Base-by-base conservation (phyloP, 805 yeast species). In the Pichia ethanolica region DNA sequence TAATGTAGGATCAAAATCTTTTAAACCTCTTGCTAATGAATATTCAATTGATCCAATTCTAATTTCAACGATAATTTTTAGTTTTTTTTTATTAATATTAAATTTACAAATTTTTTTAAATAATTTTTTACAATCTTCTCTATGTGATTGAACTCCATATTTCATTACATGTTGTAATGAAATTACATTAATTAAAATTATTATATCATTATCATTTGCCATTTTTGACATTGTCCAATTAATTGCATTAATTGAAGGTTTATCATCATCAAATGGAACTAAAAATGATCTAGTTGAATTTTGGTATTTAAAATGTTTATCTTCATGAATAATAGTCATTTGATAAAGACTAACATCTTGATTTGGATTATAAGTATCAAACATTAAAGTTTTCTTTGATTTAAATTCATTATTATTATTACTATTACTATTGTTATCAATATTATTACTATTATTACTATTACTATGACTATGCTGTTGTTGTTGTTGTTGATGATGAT, bases 161-260 rank as follows among this genome's bases (percentile, higher is more conserved):
- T 44, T 49, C 51, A 57, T 38, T 11, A 50, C 53, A 25, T 58
- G 53, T 36, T 62, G 65, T 27, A 66, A 65, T 5, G 73, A 69
- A 5, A 75, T 56, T 5, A 72, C 79, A 33, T 74, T 61, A 20
- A 75, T 55, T 37, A 75, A 70, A 3, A 75, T 71, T 6, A 75
- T 55, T 25, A 72, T 75, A 53, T 75, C 79, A 25, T 74, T 73
- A 49, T 75, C 76, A 27, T 61, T 65, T 14, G 70, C 60, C 48
- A 75, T 60, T 49, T 74, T 71, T 38, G 70, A 72, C 5, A 75
- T 53, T 2, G 74, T 62, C 78, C 79, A 75, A 43, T 63, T 68
- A 28, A 75, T 54, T 5, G 77, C 77, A 11, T 60, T 59, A n/a
- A 68, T 63, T 13, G 78, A 71, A 49, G 70, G 67, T 35, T 65